Evolutionary conservation across 2,329 filamentous ascomycete species (phyloP).

Genomic region (Claviceps humidiphila): DNA sequence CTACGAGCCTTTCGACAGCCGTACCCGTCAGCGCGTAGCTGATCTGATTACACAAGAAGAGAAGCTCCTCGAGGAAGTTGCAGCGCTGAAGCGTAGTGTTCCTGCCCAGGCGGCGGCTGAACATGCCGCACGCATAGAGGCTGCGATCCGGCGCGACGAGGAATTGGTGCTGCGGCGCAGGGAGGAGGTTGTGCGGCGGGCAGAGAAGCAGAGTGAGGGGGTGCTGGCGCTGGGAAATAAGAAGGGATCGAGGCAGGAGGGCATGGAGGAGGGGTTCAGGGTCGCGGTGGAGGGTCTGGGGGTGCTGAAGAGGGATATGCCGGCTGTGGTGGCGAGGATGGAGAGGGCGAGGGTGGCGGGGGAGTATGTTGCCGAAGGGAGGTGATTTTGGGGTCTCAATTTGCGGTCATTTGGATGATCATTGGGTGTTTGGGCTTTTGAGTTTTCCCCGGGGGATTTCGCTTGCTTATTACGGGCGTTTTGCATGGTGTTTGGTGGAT

Average conservation of each 20-base stretch:
- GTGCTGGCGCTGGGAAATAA: slow-evolving; percentile 15
- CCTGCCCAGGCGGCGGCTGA: slow-evolving; percentile 30
- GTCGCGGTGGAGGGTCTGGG: slow-evolving; percentile 37
- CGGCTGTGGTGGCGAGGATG: slow-evolving; percentile 49
- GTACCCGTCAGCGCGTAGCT: slow-evolving; percentile 45
- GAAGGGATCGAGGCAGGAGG: slow-evolving; percentile 27
- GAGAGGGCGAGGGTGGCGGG: slow-evolving; percentile 48
- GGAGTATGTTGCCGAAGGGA: slow-evolving; percentile 36
- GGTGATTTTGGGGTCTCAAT: not conserved
- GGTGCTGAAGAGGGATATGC: slow-evolving; percentile 45
- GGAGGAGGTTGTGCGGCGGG: slow-evolving; percentile 9
- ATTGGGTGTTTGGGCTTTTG: not conserved
- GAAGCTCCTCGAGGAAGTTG: slow-evolving; percentile 50
- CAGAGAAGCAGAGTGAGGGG: slow-evolving; percentile 11
- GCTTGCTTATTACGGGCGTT: not conserved
- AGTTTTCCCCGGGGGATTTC: not conserved
- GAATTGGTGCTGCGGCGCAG: slow-evolving; percentile 23
- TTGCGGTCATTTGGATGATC: not conserved
- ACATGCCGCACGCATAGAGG: slow-evolving; percentile 27
- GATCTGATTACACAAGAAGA: slow-evolving; percentile 49
- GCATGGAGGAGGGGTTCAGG: slow-evolving; percentile 32
- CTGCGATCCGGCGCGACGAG: slow-evolving; percentile 33
- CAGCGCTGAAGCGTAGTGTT: slow-evolving; percentile 41
- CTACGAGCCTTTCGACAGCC: slow-evolving; percentile 48
- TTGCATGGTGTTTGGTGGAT: not conserved